phyloP scores from a whole-genome alignment of 83 land plant species.

The Isoetes engelmannii region DNA sequence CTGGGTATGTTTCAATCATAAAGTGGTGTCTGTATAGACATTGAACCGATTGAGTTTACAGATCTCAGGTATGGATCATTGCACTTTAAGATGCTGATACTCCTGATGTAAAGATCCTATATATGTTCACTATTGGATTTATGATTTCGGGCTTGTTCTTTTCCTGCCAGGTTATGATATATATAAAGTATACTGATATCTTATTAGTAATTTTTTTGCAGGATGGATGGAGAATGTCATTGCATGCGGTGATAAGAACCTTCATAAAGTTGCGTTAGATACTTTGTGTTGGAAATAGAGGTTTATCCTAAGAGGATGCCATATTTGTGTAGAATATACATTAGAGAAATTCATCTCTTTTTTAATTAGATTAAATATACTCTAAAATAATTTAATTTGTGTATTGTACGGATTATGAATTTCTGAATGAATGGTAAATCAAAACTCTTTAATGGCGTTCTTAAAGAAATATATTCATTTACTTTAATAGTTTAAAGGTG shows the following conservation, averaged over 20 bases:
- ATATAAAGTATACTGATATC: not conserved
- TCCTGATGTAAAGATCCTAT: slow-evolving; percentile 48
- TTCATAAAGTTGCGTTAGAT: slow-evolving; percentile 23
- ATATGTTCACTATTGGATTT: slow-evolving; percentile 38
- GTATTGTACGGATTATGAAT: no score
- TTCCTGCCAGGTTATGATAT: not conserved
- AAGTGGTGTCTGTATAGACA: not conserved
- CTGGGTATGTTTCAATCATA: no score
- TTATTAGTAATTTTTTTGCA: not conserved
- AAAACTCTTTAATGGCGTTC: no score
- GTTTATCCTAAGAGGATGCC: no score
- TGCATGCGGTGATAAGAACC: slow-evolving; percentile 24
- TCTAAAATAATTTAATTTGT: no score
- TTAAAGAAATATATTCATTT: no score
- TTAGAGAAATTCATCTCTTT: no score
- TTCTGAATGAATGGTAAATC: no score
- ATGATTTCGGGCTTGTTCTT: slow-evolving; percentile 23
- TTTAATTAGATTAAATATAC: no score
- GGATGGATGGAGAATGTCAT: slow-evolving; percentile 14
- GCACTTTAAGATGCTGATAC: slow-evolving; percentile 42
- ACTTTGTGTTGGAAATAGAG: not conserved
- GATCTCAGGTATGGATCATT: slow-evolving; percentile 6
- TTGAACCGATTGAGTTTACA: slow-evolving; percentile 26
- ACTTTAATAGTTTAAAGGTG: no score
- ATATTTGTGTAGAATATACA: no score